Percentiles rank a stretch among this genome's conserved stretches.
These are phyloP conservation scores for Paracamarosporium sp. DNA, from an alignment of 2,329 filamentous ascomycete genomes.

Conservation along the genomic window DNA sequence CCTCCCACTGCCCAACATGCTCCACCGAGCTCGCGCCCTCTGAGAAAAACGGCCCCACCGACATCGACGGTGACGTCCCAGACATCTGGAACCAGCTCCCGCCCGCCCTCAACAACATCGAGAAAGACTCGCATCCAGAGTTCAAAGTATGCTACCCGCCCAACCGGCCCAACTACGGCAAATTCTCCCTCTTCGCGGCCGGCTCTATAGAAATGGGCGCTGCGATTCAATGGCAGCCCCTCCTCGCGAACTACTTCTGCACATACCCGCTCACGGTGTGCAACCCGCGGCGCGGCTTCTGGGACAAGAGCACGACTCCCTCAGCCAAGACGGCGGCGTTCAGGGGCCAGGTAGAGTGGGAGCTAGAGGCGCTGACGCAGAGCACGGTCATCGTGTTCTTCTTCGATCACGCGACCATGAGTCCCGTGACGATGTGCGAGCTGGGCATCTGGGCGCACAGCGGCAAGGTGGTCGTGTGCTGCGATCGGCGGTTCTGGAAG, in stretches of 20 bases:
- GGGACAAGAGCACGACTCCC: constrained; percentile 62
- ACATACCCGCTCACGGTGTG: constrained; percentile 59
- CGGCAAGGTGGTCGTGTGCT: constrained; percentile 61
- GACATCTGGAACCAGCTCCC: constrained; percentile 31
- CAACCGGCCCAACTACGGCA: constrained; percentile 20
- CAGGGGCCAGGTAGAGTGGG: constrained; percentile 65
- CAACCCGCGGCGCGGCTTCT: constrained; percentile 64
- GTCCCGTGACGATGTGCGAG: constrained; percentile 67
- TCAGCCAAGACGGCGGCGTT: constrained; percentile 52
- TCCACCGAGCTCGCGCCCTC: not conserved
- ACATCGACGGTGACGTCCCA: constrained; percentile 28
- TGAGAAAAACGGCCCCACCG: constrained; percentile 1
- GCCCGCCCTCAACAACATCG: constrained; percentile 15
- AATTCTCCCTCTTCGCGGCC: constrained; percentile 62
- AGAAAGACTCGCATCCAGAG: constrained; percentile 17
- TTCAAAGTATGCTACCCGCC: constrained; percentile 21
- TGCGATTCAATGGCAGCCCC: constrained; percentile 60
- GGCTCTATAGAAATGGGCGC: constrained; percentile 60
- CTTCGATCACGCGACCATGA: constrained; percentile 60
- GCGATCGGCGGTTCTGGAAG: constrained; percentile 61
- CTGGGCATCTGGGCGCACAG: constrained; percentile 60
- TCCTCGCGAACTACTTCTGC: constrained; percentile 50
- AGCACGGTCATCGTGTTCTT: constrained; percentile 65
- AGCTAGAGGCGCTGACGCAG: constrained; percentile 62
- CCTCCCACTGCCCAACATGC: constrained; percentile 7